Base-by-base conservation (phyloP, 192 early-diverging fungal genomes). In the Coemansia sp. region DNA sequence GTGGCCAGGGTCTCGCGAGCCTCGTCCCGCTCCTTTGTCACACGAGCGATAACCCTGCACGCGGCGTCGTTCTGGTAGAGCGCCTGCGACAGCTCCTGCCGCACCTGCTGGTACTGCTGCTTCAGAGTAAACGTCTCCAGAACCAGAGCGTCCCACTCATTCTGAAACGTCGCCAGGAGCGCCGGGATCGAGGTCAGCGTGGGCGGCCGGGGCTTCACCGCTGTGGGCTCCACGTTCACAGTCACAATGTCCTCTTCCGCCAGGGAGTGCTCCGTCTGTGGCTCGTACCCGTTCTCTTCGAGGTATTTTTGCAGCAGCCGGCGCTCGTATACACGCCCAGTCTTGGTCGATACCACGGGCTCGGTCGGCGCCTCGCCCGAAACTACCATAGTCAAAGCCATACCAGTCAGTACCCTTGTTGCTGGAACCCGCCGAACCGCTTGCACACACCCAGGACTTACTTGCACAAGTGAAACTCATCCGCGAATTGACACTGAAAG, bases 11-110 rank as follows among this genome's bases (percentile, higher is more conserved):
- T 41, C 76, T 82, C 80, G 30, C 94, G 77, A 30, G 93, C 93
- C 44, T 88, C 81, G 64, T 99, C 92, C 25, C 91, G 79, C 60
- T 99, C 96, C 57, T 84, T 85, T 54, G 88, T 75, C 20, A 97
- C 67, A 21, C 96, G 78, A 3, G 93, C 94, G 68, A 97, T 89
- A 3, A 99, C 96, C 44, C 96, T 64, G 47, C 91, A 88, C 2
- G 92, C 89, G 18, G 96, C 96, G 66, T 99, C 96, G 53, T 94
- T 86, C 67, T 95, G 89, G 64, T 96, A 99, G 36, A 99, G 70
- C 1, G 94, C 91, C 64, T 90, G 88, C 26, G 87, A 85, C 30
- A 99, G 80, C 64, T 99, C 94, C 67, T 92, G 89, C 29, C 90
- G 83, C 20, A 89, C 82, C 46, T 88, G 82, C 60, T 89, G 82